Percentiles rank a stretch among this genome's conserved stretches.
These are phyloP conservation scores for Pezicula radicicola DNA, from an alignment of 2,329 filamentous ascomycete genomes.

Conservation along the genomic window DNA sequence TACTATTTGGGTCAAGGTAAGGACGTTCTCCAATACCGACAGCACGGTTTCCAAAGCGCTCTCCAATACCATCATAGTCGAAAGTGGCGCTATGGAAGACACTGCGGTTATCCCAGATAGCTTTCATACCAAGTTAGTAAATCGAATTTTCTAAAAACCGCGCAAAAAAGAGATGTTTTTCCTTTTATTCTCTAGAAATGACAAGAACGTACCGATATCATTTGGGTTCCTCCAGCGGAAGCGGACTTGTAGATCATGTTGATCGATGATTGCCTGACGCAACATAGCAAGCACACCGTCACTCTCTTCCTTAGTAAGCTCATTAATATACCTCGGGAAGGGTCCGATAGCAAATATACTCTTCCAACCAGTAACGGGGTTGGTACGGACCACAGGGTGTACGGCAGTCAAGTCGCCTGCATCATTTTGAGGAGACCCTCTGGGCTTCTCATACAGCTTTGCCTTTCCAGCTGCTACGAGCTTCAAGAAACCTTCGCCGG, in stretches of 20 bases:
- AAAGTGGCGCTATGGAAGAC: slow-evolving; percentile 52
- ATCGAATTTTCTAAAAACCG: background rate
- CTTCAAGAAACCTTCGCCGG: slow-evolving; percentile 44
- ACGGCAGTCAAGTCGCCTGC: slow-evolving; percentile 39
- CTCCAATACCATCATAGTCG: slow-evolving; percentile 53
- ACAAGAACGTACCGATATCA: slow-evolving; percentile 33
- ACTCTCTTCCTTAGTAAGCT: slow-evolving; percentile 48
- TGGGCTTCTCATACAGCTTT: slow-evolving; percentile 38
- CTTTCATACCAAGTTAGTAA: slow-evolving; percentile 35
- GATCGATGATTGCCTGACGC: slow-evolving; percentile 42
- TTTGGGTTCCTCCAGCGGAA: slow-evolving; percentile 33
- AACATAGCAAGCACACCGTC: slow-evolving; percentile 39
- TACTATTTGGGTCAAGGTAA: slow-evolving; percentile 43
- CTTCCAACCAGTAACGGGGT: slow-evolving; percentile 58
- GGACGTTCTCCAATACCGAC: slow-evolving; percentile 46
- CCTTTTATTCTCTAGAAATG: background rate
- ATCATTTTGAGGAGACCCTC: slow-evolving; percentile 55
- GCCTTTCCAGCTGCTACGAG: slow-evolving; percentile 39
- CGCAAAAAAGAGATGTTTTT: background rate
- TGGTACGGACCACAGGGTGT: slow-evolving; percentile 52
- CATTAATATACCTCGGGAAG: slow-evolving; percentile 51
- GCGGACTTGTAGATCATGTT: slow-evolving; percentile 50
- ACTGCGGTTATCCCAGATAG: slow-evolving; percentile 63
- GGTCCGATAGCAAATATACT: slow-evolving; percentile 47
- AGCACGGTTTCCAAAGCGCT: slow-evolving; percentile 40